A percentile compares a stretch with the other conserved stretches of the same genome.
Evolutionary conservation across 1,284 basidiomycete genomes (phyloP).

Genomic region (Puccinia sorghi): DNA sequence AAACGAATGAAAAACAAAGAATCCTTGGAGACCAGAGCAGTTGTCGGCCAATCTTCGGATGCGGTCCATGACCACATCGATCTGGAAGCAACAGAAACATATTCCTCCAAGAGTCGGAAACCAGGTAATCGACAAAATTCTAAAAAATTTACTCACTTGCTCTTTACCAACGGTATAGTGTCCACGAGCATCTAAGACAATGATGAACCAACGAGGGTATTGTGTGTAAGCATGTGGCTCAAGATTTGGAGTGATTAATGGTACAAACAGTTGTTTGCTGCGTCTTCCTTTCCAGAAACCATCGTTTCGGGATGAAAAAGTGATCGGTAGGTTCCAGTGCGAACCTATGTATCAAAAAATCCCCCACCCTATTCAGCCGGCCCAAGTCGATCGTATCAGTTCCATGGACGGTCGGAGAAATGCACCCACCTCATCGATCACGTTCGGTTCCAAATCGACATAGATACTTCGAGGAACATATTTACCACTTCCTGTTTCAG

Average conservation of each 20-base stretch:
- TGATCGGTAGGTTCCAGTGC: slow-evolving; percentile 86
- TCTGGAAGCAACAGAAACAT: slow-evolving; percentile 53
- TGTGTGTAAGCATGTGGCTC: slow-evolving; percentile 50
- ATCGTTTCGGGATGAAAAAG: slow-evolving; percentile 99
- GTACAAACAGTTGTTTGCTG: slow-evolving; percentile 83
- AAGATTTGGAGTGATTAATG: slow-evolving; percentile 55
- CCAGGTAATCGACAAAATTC: too few species aligned
- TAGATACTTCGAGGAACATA: slow-evolving; percentile 97
- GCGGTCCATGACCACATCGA: slow-evolving; percentile 85
- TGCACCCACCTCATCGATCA: slow-evolving; percentile 71
- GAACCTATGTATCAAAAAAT: slow-evolving; percentile 63
- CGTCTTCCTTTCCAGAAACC: slow-evolving; percentile 98
- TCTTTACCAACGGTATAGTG: slow-evolving; percentile 95
- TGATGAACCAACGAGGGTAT: background rate
- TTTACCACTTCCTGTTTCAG: slow-evolving; percentile 68
- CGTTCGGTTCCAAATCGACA: slow-evolving; percentile 91
- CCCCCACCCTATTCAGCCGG: background rate
- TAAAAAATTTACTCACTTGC: slow-evolving; percentile 63
- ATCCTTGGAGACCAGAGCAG: slow-evolving; percentile 96
- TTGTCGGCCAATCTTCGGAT: slow-evolving; percentile 95
- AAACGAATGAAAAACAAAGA: slow-evolving; percentile 99
- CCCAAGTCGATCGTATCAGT: background rate
- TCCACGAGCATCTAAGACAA: slow-evolving; percentile 53
- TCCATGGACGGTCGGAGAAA: background rate
- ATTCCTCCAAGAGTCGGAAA: background rate